Evolutionary conservation across 1,139 yeast species (phyloP).

Genomic region (Saccharomyces hybrid): DNA sequence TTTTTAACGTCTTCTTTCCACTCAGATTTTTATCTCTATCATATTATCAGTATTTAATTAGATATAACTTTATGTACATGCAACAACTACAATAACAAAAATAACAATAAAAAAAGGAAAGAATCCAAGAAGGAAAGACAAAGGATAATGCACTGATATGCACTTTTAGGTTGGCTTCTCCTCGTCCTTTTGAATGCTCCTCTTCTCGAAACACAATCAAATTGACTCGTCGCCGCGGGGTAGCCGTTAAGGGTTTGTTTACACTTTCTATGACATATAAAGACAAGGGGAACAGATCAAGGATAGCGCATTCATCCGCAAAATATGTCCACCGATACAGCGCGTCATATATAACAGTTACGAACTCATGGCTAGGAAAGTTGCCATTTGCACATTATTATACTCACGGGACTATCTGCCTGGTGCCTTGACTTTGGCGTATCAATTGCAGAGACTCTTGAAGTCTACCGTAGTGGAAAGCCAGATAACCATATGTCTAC

Average conservation of each 20-base stretch:
- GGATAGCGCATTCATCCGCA: background rate
- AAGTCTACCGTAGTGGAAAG: slow-evolving; percentile 5
- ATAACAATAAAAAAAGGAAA: background rate
- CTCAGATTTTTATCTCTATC: background rate
- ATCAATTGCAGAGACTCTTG: slow-evolving; percentile 17
- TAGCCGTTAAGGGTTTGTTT: background rate
- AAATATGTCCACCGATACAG: background rate
- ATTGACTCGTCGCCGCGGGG: background rate
- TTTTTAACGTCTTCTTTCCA: background rate
- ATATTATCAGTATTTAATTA: background rate
- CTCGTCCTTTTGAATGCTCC: background rate
- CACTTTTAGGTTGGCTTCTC: background rate
- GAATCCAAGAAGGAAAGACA: background rate
- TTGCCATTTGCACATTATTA: slow-evolving; percentile 61
- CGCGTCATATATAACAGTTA: background rate
- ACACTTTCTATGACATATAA: background rate
- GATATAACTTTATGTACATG: background rate
- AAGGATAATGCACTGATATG: background rate
- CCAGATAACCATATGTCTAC: slow-evolving; percentile 12
- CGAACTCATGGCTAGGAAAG: slow-evolving; percentile 6
- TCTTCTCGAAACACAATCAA: background rate
- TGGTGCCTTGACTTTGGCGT: slow-evolving; percentile 64
- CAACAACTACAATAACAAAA: background rate
- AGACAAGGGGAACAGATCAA: background rate
- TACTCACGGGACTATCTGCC: slow-evolving; percentile 63